phyloP scores from a whole-genome alignment of 805 yeast genomes.

The Hanseniaspora thailandica region DNA sequence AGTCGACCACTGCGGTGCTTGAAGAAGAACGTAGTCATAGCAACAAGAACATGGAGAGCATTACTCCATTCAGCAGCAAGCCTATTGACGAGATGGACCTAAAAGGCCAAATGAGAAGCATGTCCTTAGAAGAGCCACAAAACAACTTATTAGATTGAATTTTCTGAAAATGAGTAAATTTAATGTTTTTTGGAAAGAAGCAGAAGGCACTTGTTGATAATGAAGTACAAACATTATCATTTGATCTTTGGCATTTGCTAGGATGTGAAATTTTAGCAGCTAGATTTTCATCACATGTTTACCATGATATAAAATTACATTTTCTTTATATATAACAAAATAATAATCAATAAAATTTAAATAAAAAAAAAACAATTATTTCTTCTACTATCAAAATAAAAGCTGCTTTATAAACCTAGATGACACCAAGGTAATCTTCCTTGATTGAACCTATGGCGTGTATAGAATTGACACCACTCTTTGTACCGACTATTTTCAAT shows the following conservation, averaged over 20 bases:
- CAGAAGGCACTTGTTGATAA: not conserved
- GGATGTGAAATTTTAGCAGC: not conserved
- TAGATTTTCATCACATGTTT: not conserved
- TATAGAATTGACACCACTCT: constrained; percentile 94
- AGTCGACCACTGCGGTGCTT: not conserved
- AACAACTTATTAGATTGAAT: not conserved
- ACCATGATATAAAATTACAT: too few relatives aligned
- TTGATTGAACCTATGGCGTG: constrained; percentile 96
- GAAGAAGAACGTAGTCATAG: not conserved
- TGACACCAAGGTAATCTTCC: constrained; percentile 92
- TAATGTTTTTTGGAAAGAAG: too few relatives aligned
- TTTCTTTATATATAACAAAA: too few relatives aligned
- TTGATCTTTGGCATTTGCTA: not conserved
- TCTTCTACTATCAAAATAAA: too few relatives aligned
- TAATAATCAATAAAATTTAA: not conserved
- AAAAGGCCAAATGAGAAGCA: not conserved
- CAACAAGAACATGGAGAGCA: not conserved
- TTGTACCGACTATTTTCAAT: constrained; percentile 90
- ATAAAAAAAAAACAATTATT: too few relatives aligned
- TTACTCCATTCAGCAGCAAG: not conserved
- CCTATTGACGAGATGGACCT: not conserved
- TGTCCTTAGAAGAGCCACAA: not conserved
- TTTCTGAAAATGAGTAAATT: not conserved
- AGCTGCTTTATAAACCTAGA: too few relatives aligned
- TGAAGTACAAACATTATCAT: not conserved